Conservation (phyloP, 495 filamentous ascomycete species). For the Baudoinia panamericana region DNA sequence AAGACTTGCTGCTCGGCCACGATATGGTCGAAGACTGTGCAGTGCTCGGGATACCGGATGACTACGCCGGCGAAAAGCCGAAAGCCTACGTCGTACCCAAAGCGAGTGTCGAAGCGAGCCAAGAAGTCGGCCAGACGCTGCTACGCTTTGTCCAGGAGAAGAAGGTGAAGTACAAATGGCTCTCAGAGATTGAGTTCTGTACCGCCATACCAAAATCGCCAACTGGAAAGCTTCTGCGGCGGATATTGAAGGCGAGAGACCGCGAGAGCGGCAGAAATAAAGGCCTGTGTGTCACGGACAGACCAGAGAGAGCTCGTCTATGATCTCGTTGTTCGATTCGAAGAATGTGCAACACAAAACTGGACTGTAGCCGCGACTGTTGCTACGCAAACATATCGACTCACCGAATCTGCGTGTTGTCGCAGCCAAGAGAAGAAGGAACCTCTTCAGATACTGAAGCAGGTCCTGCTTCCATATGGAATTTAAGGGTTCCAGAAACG, state of each 20-base stretch:
- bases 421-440: too few species aligned
- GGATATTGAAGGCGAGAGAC: slow-evolving; percentile 34
- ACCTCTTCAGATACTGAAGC: too few species aligned
- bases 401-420: too few species aligned
- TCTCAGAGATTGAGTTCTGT: slow-evolving; percentile 58
- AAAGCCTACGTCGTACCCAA: slow-evolving; percentile 58
- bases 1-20: slow-evolving; percentile 61
- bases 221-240: slow-evolving; percentile 19
- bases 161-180: slow-evolving; percentile 61
- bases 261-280: slow-evolving; percentile 22
- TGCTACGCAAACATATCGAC: too few species aligned
- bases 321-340: too few species aligned
- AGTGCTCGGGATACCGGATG: slow-evolving; percentile 53
- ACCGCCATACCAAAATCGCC: slow-evolving; percentile 54
- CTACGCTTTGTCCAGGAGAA: slow-evolving; percentile 45
- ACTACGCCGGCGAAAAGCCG: slow-evolving; percentile 47
- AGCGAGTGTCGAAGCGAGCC: slow-evolving; percentile 30
- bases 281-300: slow-evolving; percentile 29
- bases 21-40: slow-evolving; percentile 59
- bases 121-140: slow-evolving; percentile 51
- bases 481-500: too few species aligned
- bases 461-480: too few species aligned
- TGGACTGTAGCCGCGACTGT: too few species aligned
- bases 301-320: slow-evolving; percentile 30
- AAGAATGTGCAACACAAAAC: too few species aligned